Percentiles rank a stretch among this genome's conserved stretches.
Conservation (phyloP, 179 eudicot species). For the Spergularia azorica region DNA sequence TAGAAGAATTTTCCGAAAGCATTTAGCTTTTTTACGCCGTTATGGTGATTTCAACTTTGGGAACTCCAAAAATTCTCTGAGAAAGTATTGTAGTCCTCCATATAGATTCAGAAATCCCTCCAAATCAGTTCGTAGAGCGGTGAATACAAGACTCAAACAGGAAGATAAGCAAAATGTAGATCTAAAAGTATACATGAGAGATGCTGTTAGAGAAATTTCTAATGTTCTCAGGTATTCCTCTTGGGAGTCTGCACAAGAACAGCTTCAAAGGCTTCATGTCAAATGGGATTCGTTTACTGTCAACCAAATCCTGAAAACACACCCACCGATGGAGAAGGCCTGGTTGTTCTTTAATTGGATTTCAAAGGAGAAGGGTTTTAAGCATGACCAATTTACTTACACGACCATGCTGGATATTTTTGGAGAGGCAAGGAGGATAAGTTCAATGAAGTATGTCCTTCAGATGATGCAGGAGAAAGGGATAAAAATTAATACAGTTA, state of each 20-base stretch:
- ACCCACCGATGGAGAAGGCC: slow-evolving; percentile 88
- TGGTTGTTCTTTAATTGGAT: slow-evolving; percentile 90
- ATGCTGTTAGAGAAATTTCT: slow-evolving; percentile 48
- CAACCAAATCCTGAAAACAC: slow-evolving; percentile 79
- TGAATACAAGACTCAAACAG: slow-evolving; percentile 31
- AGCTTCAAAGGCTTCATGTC: slow-evolving; percentile 41
- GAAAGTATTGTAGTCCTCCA: slow-evolving; percentile 26
- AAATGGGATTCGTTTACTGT: slow-evolving; percentile 86
- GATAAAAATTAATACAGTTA: slow-evolving; percentile 56
- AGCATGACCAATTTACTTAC: slow-evolving; percentile 79
- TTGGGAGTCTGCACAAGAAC: slow-evolving; percentile 68
- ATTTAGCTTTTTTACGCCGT: neutral
- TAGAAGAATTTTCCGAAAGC: slow-evolving; percentile 19
- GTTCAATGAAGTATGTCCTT: slow-evolving; percentile 71
- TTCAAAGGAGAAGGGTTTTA: slow-evolving; percentile 51
- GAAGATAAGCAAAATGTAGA: slow-evolving; percentile 33
- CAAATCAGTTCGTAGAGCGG: slow-evolving; percentile 20
- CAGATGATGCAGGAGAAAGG: slow-evolving; percentile 78
- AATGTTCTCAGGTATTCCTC: slow-evolving; percentile 62
- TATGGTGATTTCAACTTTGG: slow-evolving; percentile 5
- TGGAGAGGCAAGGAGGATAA: slow-evolving; percentile 82
- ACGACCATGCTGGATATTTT: slow-evolving; percentile 90
- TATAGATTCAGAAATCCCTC: slow-evolving; percentile 26
- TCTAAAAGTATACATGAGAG: slow-evolving; percentile 50
- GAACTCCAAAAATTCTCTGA: slow-evolving; percentile 17